Evolutionary conservation across 1,139 yeast genomes (phyloP).

Genomic region (Candida pseudocylindracea): DNA sequence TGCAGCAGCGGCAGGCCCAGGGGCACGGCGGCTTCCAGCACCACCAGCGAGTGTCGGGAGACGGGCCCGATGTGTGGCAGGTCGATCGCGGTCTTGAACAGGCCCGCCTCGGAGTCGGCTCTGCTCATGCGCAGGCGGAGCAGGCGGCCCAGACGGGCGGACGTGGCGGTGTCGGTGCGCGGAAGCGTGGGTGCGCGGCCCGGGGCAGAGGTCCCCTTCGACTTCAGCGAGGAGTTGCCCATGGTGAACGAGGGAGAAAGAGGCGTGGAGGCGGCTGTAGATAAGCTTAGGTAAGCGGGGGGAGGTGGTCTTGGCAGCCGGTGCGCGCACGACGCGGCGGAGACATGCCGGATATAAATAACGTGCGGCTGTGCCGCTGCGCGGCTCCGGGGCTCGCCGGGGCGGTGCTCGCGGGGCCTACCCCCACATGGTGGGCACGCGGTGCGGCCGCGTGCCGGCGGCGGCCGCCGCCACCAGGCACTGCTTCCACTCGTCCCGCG

Average conservation of each 20-base stretch:
- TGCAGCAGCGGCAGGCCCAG: slow-evolving; percentile 1
- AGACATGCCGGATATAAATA: too few species aligned
- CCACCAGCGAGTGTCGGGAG: background rate
- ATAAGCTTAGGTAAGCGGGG: too few species aligned
- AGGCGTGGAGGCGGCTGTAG: too few species aligned
- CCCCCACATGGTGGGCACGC: too few species aligned
- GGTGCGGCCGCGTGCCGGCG: too few species aligned
- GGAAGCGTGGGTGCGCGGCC: slow-evolving; percentile 8
- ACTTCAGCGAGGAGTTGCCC: slow-evolving; percentile 24
- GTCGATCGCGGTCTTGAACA: slow-evolving; percentile 14
- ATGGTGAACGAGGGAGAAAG: slow-evolving; percentile 4
- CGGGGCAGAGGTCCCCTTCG: slow-evolving; percentile 12
- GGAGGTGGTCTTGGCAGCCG: too few species aligned
- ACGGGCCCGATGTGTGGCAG: slow-evolving; percentile 1
- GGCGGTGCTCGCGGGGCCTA: too few species aligned
- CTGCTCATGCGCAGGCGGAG: slow-evolving; percentile 19
- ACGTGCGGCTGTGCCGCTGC: too few species aligned
- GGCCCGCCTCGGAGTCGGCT: slow-evolving; percentile 13
- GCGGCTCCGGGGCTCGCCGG: too few species aligned
- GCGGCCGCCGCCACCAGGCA: too few species aligned
- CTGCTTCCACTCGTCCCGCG: too few species aligned
- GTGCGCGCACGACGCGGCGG: too few species aligned
- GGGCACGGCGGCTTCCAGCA: background rate
- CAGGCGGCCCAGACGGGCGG: slow-evolving; percentile 27
- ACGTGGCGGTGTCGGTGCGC: slow-evolving; percentile 29